phyloP scores from a whole-genome alignment of 208 protist genomes.

The Acanthamoeba castellanii region DNA sequence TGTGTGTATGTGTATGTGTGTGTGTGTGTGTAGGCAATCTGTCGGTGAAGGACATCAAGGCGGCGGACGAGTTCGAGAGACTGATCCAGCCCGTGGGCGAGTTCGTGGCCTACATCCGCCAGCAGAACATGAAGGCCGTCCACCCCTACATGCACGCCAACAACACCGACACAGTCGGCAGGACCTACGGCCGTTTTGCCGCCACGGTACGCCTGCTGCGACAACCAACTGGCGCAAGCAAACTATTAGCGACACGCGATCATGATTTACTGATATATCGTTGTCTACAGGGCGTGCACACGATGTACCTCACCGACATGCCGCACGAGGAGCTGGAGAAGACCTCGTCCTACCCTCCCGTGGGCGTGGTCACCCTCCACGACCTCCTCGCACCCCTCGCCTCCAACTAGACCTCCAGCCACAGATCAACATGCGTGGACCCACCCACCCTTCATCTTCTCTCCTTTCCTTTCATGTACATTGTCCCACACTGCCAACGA shows the following conservation, averaged over 20 bases:
- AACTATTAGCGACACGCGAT: no score
- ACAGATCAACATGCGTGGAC: no score
- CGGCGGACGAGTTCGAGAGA: conserved; percentile 5
- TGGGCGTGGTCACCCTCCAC: conserved; percentile 15
- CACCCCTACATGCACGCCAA: conserved; percentile 62
- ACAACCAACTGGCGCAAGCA: no score
- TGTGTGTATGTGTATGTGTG: no score
- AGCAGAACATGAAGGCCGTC: conserved; percentile 51
- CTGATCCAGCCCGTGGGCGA: conserved; percentile 27
- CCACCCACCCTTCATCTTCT: no score
- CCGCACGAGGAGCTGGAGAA: conserved; percentile 12
- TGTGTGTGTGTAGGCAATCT: background rate
- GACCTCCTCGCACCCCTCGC: conserved; percentile 7
- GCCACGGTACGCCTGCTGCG: background rate
- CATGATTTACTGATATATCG: no score
- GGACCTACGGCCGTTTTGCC: conserved; percentile 4
- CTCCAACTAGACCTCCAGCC: background rate
- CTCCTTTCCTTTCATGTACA: no score
- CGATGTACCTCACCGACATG: conserved; percentile 37
- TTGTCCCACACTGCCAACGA: no score
- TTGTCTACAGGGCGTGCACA: background rate
- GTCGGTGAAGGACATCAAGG: conserved; percentile 30
- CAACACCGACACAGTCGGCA: conserved; percentile 2
- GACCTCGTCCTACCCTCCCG: background rate
- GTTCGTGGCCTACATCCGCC: background rate